phyloP scores from a whole-genome alignment of 1,139 yeast species.

The Yarrowia galli region DNA sequence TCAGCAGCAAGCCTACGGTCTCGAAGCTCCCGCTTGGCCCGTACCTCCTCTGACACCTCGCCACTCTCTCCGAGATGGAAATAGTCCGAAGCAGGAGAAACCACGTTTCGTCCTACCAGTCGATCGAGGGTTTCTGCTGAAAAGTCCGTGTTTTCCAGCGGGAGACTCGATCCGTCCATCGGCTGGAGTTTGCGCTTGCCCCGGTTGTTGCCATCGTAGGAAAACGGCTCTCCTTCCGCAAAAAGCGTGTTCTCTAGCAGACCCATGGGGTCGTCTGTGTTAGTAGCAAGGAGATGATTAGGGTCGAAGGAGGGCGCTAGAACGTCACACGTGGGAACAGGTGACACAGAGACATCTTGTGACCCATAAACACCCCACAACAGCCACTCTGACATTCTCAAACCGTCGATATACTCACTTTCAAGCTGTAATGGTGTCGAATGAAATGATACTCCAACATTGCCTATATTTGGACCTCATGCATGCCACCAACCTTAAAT shows the following conservation, averaged over 20 bases:
- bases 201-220: conserved; percentile 21
- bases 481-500: conserved; percentile 9
- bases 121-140: conserved; percentile 12
- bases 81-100: neutral
- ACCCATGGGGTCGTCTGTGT: conserved; percentile 32
- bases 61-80: conserved; percentile 11
- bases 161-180: conserved; percentile 30
- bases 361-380: neutral
- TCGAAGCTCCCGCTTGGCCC: neutral
- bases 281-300: neutral
- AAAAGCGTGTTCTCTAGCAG: conserved; percentile 18
- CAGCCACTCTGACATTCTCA: neutral
- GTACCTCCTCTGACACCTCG: neutral
- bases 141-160: conserved; percentile 35
- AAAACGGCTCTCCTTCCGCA: conserved; percentile 25
- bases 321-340: no score
- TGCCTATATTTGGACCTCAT: conserved; percentile 16
- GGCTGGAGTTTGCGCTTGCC: conserved; percentile 14
- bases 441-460: neutral
- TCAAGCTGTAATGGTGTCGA: conserved; percentile 13
- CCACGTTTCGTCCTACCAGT: neutral
- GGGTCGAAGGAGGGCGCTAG: neutral
- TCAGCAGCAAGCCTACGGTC: conserved; percentile 17
- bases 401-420: conserved; percentile 1
- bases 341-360: neutral